Percentiles rank a stretch among this genome's conserved stretches.
Conservation (phyloP, 2,329 filamentous ascomycete species). For the Fonsecaea pedrosoi region DNA sequence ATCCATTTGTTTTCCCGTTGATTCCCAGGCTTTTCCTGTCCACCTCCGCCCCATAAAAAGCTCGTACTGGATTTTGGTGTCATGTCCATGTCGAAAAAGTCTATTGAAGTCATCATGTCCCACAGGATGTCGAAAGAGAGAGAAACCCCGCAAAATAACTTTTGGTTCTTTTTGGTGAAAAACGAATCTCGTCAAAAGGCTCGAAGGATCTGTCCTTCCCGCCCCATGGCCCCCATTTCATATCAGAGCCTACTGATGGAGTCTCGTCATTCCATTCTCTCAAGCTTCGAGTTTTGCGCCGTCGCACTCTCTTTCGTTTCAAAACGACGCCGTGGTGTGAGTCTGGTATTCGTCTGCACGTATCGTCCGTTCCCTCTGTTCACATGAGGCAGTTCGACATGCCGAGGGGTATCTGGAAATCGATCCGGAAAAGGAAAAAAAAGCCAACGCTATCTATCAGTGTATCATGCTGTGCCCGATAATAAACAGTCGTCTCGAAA, state of each 20-base stretch:
- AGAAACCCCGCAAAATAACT: constrained; percentile 36
- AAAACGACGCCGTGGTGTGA: constrained; percentile 36
- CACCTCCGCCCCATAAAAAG: constrained; percentile 29
- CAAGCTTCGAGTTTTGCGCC: constrained; percentile 27
- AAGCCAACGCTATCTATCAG: constrained; percentile 60
- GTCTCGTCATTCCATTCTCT: constrained; percentile 31
- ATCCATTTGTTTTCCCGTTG: constrained; percentile 17
- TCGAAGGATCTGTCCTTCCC: constrained; percentile 13
- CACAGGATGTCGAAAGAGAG: constrained; percentile 37
- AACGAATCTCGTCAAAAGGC: constrained; percentile 28
- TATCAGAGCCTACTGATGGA: constrained; percentile 20
- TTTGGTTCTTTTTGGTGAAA: constrained; percentile 36
- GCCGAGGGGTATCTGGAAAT: constrained; percentile 56
- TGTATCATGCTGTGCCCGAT: constrained; percentile 52
- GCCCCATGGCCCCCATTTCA: constrained; percentile 19
- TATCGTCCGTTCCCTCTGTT: constrained; percentile 39
- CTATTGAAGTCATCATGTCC: constrained; percentile 41
- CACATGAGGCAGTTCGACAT: constrained; percentile 49
- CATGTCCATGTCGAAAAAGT: constrained; percentile 38
- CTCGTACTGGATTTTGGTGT: constrained; percentile 34
- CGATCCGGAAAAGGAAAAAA: constrained; percentile 51
- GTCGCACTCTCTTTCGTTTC: constrained; percentile 36
- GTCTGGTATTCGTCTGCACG: constrained; percentile 36
- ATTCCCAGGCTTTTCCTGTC: constrained; percentile 21
- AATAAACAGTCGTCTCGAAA: constrained; percentile 41